These are phyloP conservation scores for Cotoneaster glaucophyllus DNA, from an alignment of 306 rosid species.

Conservation along the genomic window DNA sequence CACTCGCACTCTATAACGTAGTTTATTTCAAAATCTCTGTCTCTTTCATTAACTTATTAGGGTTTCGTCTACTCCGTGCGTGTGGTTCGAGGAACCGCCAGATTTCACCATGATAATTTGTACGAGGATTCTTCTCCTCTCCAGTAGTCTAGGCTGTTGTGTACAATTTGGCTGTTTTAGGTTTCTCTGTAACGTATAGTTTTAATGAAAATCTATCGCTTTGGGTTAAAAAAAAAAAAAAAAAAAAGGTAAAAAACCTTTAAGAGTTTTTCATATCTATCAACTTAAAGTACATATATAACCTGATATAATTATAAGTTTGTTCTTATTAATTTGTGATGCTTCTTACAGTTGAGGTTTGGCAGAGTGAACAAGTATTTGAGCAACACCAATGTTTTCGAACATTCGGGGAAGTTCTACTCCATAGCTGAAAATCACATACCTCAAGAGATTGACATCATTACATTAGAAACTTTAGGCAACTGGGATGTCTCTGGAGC, in stretches of 20 bases:
- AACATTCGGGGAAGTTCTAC: slow-evolving; percentile 56
- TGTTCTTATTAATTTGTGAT: neutral
- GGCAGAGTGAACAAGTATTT: slow-evolving; percentile 52
- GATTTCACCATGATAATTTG: no score
- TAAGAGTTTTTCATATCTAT: neutral
- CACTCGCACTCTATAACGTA: neutral
- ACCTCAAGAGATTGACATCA: slow-evolving; percentile 66
- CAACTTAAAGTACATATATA: neutral
- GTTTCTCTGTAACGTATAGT: no score
- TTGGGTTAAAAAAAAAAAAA: no score
- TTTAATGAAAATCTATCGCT: no score
- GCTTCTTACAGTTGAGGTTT: slow-evolving; percentile 36
- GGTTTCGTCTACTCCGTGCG: no score
- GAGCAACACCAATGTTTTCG: slow-evolving; percentile 67
- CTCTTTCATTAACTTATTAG: no score
- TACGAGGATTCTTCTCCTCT: no score
- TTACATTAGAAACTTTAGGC: slow-evolving; percentile 31
- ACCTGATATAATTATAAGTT: neutral
- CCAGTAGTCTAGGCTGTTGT: no score
- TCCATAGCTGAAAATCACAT: slow-evolving; percentile 53
- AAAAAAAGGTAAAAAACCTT: no score
- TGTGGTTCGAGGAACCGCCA: no score
- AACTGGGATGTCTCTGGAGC: slow-evolving; percentile 51
- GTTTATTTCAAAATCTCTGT: neutral
- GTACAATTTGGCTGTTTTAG: no score